These are phyloP conservation scores for Cryomyces antarcticus DNA, from an alignment of 495 filamentous ascomycete genomes.

Conservation along the genomic window DNA sequence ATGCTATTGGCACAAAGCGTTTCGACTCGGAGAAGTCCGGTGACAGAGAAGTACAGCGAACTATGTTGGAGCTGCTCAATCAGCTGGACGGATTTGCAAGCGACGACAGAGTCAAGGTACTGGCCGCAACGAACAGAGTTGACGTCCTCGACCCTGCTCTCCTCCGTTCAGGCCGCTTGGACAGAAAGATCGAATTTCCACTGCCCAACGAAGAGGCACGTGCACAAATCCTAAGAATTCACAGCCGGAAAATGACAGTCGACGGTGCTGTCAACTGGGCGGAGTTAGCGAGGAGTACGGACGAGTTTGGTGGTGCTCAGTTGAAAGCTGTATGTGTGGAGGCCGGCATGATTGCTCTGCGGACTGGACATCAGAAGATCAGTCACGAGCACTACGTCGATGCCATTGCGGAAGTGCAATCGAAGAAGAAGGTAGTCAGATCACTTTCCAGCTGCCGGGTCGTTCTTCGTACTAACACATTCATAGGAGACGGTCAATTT, in stretches of 20 bases:
- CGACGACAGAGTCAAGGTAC: constrained; percentile 97
- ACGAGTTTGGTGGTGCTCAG: constrained; percentile 96
- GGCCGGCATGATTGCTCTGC: constrained; percentile 95
- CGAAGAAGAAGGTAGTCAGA: constrained; percentile 52
- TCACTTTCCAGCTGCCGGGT: no score
- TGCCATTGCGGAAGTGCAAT: constrained; percentile 89
- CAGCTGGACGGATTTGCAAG: constrained; percentile 97
- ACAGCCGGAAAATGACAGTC: constrained; percentile 95
- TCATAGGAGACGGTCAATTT: neutral
- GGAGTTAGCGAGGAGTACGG: constrained; percentile 89
- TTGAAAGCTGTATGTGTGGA: constrained; percentile 97
- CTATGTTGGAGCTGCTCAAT: constrained; percentile 97
- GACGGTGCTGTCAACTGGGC: constrained; percentile 88
- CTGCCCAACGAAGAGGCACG: constrained; percentile 97
- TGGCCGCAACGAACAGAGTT: constrained; percentile 93
- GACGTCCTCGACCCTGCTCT: constrained; percentile 93
- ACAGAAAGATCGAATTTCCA: constrained; percentile 98
- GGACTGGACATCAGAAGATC: constrained; percentile 82
- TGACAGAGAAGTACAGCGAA: constrained; percentile 94
- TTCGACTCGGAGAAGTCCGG: constrained; percentile 98
- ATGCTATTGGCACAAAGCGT: constrained; percentile 93
- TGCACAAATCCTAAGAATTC: constrained; percentile 91
- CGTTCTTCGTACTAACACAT: no score
- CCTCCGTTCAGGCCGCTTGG: constrained; percentile 80
- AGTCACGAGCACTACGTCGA: constrained; percentile 98